Evolutionary conservation across 2,329 filamentous ascomycete genomes (phyloP).

Genomic region (Ceratocystis cacaofunesta): DNA sequence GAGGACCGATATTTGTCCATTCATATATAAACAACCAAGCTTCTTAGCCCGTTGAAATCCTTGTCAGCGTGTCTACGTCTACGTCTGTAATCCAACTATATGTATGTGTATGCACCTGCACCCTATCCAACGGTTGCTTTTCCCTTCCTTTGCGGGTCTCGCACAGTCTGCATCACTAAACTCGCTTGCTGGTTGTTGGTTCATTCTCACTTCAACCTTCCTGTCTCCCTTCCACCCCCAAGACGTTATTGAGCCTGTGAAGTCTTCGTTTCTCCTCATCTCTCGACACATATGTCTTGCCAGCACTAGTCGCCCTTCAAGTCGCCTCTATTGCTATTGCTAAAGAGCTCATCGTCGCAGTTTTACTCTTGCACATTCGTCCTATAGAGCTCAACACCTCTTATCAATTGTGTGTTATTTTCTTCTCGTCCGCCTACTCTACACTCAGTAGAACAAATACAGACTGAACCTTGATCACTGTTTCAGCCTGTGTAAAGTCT

Average conservation of each 20-base stretch:
- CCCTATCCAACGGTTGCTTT: neutral
- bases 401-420: neutral
- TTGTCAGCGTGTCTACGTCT: neutral
- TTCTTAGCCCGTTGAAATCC: neutral
- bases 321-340: neutral
- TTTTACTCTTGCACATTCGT: no score
- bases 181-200: neutral
- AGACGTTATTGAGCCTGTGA: neutral
- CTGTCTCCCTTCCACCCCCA: neutral
- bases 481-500: constrained; percentile 2
- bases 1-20: neutral
- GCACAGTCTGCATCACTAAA: neutral
- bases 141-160: constrained; percentile 6
- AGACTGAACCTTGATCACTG: neutral
- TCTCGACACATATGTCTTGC: neutral
- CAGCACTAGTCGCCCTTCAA: neutral
- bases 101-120: neutral
- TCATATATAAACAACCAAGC: neutral
- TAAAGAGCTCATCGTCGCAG: neutral
- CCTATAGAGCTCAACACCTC: neutral
- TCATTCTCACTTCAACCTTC: neutral
- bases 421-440: neutral
- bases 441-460: neutral
- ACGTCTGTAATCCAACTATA: neutral
- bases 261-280: neutral